Conservation (phyloP, 495 filamentous ascomycete species). For the Daldinia grandis region DNA sequence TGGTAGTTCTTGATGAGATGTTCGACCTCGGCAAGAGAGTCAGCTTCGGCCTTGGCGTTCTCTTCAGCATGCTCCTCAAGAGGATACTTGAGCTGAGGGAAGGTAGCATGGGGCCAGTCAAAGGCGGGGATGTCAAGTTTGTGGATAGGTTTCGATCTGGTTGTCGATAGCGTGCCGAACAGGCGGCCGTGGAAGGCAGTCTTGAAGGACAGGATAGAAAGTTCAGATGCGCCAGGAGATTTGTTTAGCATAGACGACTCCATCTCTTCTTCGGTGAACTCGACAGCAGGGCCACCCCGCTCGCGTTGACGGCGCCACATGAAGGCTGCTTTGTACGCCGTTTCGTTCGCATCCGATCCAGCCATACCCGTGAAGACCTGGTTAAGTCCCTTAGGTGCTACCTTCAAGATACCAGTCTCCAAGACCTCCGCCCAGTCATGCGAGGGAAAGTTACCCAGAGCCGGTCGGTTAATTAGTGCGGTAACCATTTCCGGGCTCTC, state of each 20-base stretch:
- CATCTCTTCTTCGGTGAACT: constrained; percentile 87
- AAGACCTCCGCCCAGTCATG: constrained; percentile 88
- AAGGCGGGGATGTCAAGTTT: constrained; percentile 99
- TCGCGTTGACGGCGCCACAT: constrained; percentile 93
- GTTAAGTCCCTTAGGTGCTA: constrained; percentile 88
- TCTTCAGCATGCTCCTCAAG: constrained; percentile 83
- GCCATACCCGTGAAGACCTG: constrained; percentile 98
- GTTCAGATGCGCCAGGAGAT: constrained; percentile 78
- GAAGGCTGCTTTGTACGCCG: constrained; percentile 99
- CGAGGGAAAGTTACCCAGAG: constrained; percentile 95
- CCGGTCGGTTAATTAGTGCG: constrained; percentile 90
- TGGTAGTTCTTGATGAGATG: constrained; percentile 82
- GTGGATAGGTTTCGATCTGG: constrained; percentile 95
- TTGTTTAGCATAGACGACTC: constrained; percentile 84
- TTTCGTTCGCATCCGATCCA: constrained; percentile 97
- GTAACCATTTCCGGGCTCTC: constrained; percentile 80
- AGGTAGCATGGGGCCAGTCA: constrained; percentile 96
- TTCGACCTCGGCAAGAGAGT: constrained; percentile 90
- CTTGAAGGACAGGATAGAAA: constrained; percentile 94
- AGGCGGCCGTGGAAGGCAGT: constrained; percentile 94
- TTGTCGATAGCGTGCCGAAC: constrained; percentile 91
- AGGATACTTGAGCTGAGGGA: constrained; percentile 90
- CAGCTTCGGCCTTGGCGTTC: constrained; percentile 83
- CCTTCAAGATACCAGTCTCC: constrained; percentile 85
- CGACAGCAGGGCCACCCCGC: constrained; percentile 81